Conservation (phyloP, 139 green algal genomes). For the Zygnema cylindricum region DNA sequence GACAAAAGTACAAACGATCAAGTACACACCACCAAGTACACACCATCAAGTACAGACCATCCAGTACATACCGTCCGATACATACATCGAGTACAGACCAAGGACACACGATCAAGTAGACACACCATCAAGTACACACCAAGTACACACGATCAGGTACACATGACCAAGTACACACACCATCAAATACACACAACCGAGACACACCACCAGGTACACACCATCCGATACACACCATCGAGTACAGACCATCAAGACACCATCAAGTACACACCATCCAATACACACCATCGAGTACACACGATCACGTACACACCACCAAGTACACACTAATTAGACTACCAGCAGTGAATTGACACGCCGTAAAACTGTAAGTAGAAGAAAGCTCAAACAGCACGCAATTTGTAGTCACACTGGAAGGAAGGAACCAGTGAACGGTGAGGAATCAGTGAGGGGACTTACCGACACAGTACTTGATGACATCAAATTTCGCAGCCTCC, state of each 20-base stretch:
- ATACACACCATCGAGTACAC: background rate
- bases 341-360: background rate
- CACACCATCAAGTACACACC: no score
- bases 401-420: background rate
- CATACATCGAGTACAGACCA: no score
- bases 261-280: background rate
- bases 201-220: no score
- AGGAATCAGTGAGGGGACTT: background rate
- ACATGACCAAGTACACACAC: no score
- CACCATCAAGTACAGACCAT: no score
- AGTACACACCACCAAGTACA: no score
- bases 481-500: constrained; percentile 56
- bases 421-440: background rate
- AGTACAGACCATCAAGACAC: background rate
- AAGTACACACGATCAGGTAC: no score
- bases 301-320: background rate
- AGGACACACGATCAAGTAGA: no score
- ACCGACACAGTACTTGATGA: constrained; percentile 64
- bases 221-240: no score
- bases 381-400: background rate
- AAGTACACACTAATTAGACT: background rate
- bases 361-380: background rate
- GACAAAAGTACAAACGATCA: no score
- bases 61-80: no score
- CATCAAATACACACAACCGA: no score